These are phyloP conservation scores for Eucommia ulmoides DNA, from an alignment of 257 asterid species.

Conservation along the genomic window DNA sequence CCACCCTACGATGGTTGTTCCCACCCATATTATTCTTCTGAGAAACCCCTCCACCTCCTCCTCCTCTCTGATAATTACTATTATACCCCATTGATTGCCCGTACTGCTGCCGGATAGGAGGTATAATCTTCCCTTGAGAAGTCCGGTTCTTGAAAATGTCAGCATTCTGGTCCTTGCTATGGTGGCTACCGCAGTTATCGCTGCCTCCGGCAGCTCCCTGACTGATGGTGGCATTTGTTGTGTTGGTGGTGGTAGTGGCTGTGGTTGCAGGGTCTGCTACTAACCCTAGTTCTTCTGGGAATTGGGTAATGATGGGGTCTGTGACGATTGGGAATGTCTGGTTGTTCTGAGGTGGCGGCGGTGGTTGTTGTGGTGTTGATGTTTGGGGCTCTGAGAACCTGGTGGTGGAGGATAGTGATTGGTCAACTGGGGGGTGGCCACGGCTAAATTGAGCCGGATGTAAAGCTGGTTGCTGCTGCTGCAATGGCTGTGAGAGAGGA, in stretches of 20 bases:
- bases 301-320: slow-evolving; percentile 27
- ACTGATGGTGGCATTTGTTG: slow-evolving; percentile 22
- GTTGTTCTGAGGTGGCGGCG: slow-evolving; percentile 35
- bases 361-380: no score
- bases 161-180: slow-evolving; percentile 23
- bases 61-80: slow-evolving; percentile 43
- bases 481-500: slow-evolving; percentile 53
- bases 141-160: slow-evolving; percentile 27
- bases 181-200: slow-evolving; percentile 29
- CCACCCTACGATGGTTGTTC: slow-evolving; percentile 60
- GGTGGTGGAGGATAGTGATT: slow-evolving; percentile 28
- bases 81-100: slow-evolving; percentile 30
- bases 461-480: slow-evolving; percentile 47
- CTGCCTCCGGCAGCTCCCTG: slow-evolving; percentile 26
- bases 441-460: slow-evolving; percentile 48
- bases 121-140: slow-evolving; percentile 33
- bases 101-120: slow-evolving; percentile 30
- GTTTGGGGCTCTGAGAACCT: slow-evolving; percentile 46
- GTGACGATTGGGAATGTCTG: slow-evolving; percentile 25
- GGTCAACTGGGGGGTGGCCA: slow-evolving; percentile 35
- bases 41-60: slow-evolving; percentile 28
- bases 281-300: slow-evolving; percentile 40
- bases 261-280: slow-evolving; percentile 37
- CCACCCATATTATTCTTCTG: slow-evolving; percentile 61
- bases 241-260: slow-evolving; percentile 21